Base-by-base conservation (phyloP, 345 rosid genomes). In the Iberis pinnata region DNA sequence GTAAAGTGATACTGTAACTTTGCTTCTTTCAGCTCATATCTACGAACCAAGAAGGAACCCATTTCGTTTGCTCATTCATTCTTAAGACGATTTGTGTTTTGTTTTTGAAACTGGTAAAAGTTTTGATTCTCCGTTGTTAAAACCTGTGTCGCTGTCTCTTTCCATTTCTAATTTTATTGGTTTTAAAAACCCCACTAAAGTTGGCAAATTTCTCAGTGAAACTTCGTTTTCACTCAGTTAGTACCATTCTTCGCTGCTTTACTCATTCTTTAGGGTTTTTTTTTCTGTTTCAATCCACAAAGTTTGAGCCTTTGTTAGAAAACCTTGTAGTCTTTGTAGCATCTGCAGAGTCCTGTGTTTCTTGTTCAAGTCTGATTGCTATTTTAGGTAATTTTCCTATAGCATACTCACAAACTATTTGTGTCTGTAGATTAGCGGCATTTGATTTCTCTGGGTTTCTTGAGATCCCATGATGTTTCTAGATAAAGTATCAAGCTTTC, bases 251-350 rank as follows among this genome's bases (percentile, higher is more conserved):
- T 55, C 50, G 39, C 56, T 58, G 56, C 49, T 45, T 59, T 5
- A 59, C 65, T 58, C 55, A 19, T 38, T 52, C 60, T 44, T 46
- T 51, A 52, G 60, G 60, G 41, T 29, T 65, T 27, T 6, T 27
- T 44, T 49, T 29, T 24, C 44, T 12, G 52, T 42, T 13, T 41
- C 58, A 12, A 18, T 16, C 16, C 46, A 49, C 27, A 57, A 58
- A 50, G 25, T 50, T 26, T 12, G 49, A 51, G 43, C 39, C 43
- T 58, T 58, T 65, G 11, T 40, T 15, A 12, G 4, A n/a, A 11
- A 38, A 19, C 0, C 10, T 44, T 43, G 44, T 11, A 12, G 31
- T 22, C 6, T 3, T 60, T 17, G 33, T 47, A 27, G 19, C 41
- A 27, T 46, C 46, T 63, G 36, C 49, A 49, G 32, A 17, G 5